A percentile compares a stretch with the other conserved stretches of the same genome.
Conservation (phyloP, 2,329 filamentous ascomycete species). For the Colletotrichum higginsianum region DNA sequence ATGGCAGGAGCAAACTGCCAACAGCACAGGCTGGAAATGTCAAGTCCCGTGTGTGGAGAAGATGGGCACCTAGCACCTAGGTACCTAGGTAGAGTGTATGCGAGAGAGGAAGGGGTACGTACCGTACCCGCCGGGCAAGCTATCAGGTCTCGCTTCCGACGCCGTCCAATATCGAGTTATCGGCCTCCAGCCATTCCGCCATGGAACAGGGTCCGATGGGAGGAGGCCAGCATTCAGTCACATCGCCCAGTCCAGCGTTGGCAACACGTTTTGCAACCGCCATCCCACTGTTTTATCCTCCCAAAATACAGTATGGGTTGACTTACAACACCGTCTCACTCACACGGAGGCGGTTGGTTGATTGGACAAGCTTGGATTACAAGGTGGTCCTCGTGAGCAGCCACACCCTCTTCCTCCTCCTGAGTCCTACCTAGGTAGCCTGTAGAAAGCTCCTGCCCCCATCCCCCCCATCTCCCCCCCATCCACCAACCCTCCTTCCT, state of each 20-base stretch:
- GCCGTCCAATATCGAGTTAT: conserved; percentile 25
- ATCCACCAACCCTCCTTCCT: conserved; percentile 37
- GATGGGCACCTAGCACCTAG: no score
- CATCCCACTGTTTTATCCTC: conserved; percentile 26
- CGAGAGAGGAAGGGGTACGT: not conserved
- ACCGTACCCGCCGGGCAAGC: not conserved
- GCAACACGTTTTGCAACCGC: conserved; percentile 35
- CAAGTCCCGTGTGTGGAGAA: conserved; percentile 2
- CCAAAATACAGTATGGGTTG: conserved; percentile 40
- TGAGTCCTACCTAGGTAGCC: no score
- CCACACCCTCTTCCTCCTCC: conserved; percentile 19
- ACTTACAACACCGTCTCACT: conserved; percentile 15
- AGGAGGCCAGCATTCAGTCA: conserved; percentile 1
- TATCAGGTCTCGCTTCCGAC: conserved; percentile 17
- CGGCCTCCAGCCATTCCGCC: conserved; percentile 25
- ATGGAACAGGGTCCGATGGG: conserved; percentile 15
- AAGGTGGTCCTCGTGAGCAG: conserved; percentile 42
- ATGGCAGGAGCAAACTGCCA: not conserved
- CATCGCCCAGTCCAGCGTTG: conserved; percentile 7
- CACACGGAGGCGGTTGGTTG: conserved; percentile 39
- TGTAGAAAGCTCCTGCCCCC: not conserved
- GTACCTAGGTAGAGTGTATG: no score
- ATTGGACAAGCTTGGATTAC: conserved; percentile 39
- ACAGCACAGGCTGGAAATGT: not conserved
- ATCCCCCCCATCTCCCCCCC: conserved; percentile 27